Percentiles rank a stretch among this genome's conserved stretches.
phyloP scores from a whole-genome alignment of 129 eudicot genomes.

The Pseudognaphalium luteoalbum region DNA sequence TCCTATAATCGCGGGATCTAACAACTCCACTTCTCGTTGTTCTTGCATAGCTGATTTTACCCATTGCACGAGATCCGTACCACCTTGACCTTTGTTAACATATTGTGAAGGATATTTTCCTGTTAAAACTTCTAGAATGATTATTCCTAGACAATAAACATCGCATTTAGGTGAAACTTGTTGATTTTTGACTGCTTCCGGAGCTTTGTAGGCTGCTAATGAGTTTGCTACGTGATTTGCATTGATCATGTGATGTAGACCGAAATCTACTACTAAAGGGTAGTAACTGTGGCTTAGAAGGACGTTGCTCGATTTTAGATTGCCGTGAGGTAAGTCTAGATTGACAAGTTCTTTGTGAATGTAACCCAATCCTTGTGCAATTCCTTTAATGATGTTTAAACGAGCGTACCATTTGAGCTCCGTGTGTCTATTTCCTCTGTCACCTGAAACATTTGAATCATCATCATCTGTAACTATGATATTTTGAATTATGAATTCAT shows the following conservation, averaged over 20 bases:
- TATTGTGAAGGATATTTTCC: constrained; percentile 65
- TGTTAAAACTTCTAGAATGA: constrained; percentile 74
- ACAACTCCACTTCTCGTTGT: constrained; percentile 48
- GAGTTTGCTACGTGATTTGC: constrained; percentile 36
- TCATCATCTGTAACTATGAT: neutral
- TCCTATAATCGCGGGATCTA: constrained; percentile 65
- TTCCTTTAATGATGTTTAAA: constrained; percentile 60
- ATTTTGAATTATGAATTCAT: neutral
- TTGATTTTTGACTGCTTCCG: constrained; percentile 50
- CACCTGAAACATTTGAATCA: constrained; percentile 45
- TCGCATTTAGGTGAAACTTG: constrained; percentile 65
- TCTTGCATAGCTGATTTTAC: constrained; percentile 57
- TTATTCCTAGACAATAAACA: constrained; percentile 67
- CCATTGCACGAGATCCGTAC: constrained; percentile 64
- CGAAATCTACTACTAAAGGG: constrained; percentile 66
- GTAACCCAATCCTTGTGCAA: constrained; percentile 57
- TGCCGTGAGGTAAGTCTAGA: constrained; percentile 66
- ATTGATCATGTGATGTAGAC: constrained; percentile 41
- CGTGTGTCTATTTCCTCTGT: constrained; percentile 41
- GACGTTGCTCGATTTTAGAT: constrained; percentile 84
- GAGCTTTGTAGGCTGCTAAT: constrained; percentile 65
- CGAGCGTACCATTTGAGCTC: constrained; percentile 71
- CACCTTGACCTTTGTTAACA: constrained; percentile 51
- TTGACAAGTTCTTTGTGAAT: constrained; percentile 54
- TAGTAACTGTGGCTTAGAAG: constrained; percentile 46